phyloP scores from a whole-genome alignment of 495 filamentous ascomycete species.

The Podospora bellae-mahoneyi region DNA sequence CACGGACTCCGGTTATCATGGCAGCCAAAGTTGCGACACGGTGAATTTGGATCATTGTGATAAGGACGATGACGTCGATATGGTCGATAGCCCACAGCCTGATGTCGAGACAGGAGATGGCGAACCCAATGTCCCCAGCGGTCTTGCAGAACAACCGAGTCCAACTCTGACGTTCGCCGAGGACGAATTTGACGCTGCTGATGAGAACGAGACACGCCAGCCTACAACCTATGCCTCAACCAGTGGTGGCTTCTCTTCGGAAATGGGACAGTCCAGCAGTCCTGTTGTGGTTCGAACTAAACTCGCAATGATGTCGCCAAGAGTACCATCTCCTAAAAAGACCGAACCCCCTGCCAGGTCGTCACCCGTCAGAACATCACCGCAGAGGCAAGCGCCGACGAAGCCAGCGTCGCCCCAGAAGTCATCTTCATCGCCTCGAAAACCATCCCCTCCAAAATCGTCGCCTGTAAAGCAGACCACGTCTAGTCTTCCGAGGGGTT shows the following conservation, averaged over 20 bases:
- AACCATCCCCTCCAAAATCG: constrained; percentile 30
- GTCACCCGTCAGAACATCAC: constrained; percentile 19
- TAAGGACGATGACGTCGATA: constrained; percentile 25
- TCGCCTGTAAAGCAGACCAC: constrained; percentile 11
- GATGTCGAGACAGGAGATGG: constrained; percentile 22
- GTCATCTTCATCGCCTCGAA: constrained; percentile 18
- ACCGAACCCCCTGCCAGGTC: constrained; percentile 15
- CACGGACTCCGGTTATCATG: constrained; percentile 80
- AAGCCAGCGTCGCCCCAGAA: constrained; percentile 18
- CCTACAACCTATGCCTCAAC: constrained; percentile 15
- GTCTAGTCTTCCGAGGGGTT: constrained; percentile 13
- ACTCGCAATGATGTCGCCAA: constrained; percentile 27
- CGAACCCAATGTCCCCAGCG: constrained; percentile 12
- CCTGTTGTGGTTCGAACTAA: constrained; percentile 15
- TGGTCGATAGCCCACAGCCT: constrained; percentile 22
- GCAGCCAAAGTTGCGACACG: constrained; percentile 52
- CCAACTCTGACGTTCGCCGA: constrained; percentile 22
- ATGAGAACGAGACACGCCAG: constrained; percentile 50
- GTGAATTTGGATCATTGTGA: constrained; percentile 33
- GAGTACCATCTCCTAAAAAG: constrained; percentile 28
- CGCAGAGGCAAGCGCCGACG: constrained; percentile 5
- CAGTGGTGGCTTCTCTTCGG: constrained; percentile 18
- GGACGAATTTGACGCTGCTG: constrained; percentile 61
- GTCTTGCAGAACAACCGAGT: constrained; percentile 21
- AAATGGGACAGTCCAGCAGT: constrained; percentile 18